A percentile compares a stretch with the other conserved stretches of the same genome.
Conservation (phyloP, 495 filamentous ascomycete species). For the Tuber aestivum region DNA sequence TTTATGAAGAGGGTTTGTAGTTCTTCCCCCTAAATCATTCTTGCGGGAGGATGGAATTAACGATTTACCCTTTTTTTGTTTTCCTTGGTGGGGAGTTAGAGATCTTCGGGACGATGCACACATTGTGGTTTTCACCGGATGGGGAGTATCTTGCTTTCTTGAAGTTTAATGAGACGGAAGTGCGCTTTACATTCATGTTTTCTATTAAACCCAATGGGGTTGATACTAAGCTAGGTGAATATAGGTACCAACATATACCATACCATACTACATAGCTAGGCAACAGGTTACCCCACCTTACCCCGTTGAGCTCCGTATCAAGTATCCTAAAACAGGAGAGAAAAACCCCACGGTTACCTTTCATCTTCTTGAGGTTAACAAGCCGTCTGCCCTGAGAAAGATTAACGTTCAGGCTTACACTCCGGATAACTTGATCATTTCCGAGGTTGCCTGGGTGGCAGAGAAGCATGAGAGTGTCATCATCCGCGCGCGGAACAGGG, state of each 20-base stretch:
- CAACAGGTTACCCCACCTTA: conserved; percentile 49
- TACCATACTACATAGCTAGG: conserved; percentile 55
- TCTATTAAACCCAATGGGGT: neutral
- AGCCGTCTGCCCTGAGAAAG: conserved; percentile 30
- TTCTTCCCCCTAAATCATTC: neutral
- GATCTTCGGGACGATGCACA: conserved; percentile 49
- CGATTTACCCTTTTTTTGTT: neutral
- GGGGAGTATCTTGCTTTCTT: conserved; percentile 54
- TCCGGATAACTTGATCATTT: conserved; percentile 51
- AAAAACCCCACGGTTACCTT: conserved; percentile 52
- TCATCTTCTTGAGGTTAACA: conserved; percentile 47
- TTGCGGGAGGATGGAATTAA: conserved; percentile 9
- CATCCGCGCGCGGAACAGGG: conserved; percentile 54
- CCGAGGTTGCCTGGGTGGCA: conserved; percentile 56
- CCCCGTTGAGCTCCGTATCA: conserved; percentile 49
- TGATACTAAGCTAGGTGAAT: neutral
- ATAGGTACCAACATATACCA: conserved; percentile 48
- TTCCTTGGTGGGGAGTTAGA: conserved; percentile 38
- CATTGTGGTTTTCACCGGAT: conserved; percentile 57
- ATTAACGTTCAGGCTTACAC: conserved; percentile 48
- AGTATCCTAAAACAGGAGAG: conserved; percentile 57
- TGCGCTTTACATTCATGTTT: conserved; percentile 25
- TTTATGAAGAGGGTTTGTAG: conserved; percentile 52
- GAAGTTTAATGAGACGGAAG: conserved; percentile 56
- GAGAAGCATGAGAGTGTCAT: conserved; percentile 50